Base-by-base conservation (phyloP, 108 stramenopile genomes). In the Epithemia pelagica region DNA sequence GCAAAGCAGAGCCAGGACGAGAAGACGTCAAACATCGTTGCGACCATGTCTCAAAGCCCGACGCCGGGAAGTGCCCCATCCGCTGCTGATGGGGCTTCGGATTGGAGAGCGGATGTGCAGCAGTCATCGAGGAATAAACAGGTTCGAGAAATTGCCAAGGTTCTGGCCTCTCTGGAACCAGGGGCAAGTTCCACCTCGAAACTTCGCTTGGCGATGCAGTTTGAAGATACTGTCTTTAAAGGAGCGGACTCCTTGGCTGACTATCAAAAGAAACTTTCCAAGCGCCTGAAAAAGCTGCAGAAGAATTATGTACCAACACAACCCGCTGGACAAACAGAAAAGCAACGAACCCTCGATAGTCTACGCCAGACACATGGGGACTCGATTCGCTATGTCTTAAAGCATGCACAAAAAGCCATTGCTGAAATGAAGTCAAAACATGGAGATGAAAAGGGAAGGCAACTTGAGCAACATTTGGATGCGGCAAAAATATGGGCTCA, bases 211-310 rank as follows among this genome's bases (percentile, higher is more conserved):
- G 87, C 91, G 26, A 85, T 80, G 80, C 69, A 74, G 51, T 92
- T 92, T 67, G 91, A 92, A 76, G 86, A 87, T 46, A 64, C 71
- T 5, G 86, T 89, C 23, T 92, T 92, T 75, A 80, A 83, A 66
- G 53, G 74, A 8, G 84, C 85, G 7, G 54, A 27, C 26, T 72
- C 74, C 28, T 60, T 89, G 30, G 82, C 76, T 5, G 86, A 89
- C 65, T 92, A 92, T 72, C 74, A 75, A 19, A 89, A 92, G 64
- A 83, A 63, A 30, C 66, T 92, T 29, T 64, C 82, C 30, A 92
- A 87, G 55, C 72, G 82, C 23, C 59, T 92, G 26, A 92, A 89
- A 20, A 85, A 85, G 56, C 22, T 89, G 18, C 76, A 83, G 66
- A 92, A 92, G 72, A 81, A 75, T 54, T 88, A 88, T 62, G 72